Evolutionary conservation across 331 rosid species (phyloP).

Genomic region (Malus hybrid): DNA sequence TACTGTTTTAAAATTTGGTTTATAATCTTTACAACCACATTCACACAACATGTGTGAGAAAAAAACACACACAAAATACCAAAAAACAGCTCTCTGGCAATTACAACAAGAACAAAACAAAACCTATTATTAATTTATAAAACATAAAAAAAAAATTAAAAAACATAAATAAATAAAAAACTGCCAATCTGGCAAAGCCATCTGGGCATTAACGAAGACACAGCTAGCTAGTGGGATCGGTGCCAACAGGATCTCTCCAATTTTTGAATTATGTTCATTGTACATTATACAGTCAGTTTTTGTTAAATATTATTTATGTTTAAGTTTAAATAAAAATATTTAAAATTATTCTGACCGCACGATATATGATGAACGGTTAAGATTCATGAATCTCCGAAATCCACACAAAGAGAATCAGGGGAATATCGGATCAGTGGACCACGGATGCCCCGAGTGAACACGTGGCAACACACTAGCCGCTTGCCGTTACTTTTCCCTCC

Average conservation of each 20-base stretch:
- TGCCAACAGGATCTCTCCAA: too few relatives aligned
- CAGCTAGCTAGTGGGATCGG: background rate
- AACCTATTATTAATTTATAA: background rate
- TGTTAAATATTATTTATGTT: too few relatives aligned
- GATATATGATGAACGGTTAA: too few relatives aligned
- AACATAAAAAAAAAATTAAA: too few relatives aligned
- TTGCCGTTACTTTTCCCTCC: slow-evolving; percentile 1
- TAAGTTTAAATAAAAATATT: too few relatives aligned
- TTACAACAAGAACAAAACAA: background rate
- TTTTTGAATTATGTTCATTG: too few relatives aligned
- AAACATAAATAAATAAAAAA: too few relatives aligned
- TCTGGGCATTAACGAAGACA: background rate
- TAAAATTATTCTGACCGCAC: too few relatives aligned
- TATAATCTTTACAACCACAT: too few relatives aligned
- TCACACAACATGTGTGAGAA: background rate
- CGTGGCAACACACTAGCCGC: slow-evolving; percentile 20
- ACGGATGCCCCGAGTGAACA: slow-evolving; percentile 28
- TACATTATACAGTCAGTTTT: too few relatives aligned
- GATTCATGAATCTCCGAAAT: too few relatives aligned
- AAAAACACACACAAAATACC: background rate
- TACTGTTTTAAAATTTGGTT: too few relatives aligned
- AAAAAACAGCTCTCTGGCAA: background rate
- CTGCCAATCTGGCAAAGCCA: background rate
- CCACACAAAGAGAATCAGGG: fast-evolving
- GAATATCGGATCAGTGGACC: background rate